Evolutionary conservation across 345 rosid species (phyloP).

Genomic region (Hirschfeldia incana): DNA sequence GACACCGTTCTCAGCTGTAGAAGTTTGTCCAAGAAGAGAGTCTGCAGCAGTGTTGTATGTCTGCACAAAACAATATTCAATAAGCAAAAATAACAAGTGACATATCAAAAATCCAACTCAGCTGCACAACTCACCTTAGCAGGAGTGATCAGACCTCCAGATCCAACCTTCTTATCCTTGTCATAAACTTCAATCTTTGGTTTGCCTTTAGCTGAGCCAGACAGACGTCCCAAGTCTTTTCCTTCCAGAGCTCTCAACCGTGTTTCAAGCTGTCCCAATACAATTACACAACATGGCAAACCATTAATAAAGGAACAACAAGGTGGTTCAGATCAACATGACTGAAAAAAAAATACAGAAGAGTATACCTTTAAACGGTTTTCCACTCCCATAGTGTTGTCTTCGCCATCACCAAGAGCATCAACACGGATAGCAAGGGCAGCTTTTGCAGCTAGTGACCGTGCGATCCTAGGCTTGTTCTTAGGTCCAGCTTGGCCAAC

Average conservation of each 20-base stretch:
- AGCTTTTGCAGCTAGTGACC: slow-evolving; percentile 88
- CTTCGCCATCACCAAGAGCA: slow-evolving; percentile 84
- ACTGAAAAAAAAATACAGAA: background rate
- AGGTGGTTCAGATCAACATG: background rate
- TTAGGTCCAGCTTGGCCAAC: slow-evolving; percentile 90
- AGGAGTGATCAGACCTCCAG: slow-evolving; percentile 69
- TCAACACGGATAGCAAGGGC: slow-evolving; percentile 75
- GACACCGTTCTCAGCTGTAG: slow-evolving; percentile 4
- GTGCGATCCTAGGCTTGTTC: slow-evolving; percentile 76
- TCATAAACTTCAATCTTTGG: slow-evolving; percentile 88
- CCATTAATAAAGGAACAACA: background rate
- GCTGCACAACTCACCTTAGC: slow-evolving; percentile 59
- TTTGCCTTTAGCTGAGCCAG: slow-evolving; percentile 89
- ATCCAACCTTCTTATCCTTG: slow-evolving; percentile 74
- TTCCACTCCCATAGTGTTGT: slow-evolving; percentile 79
- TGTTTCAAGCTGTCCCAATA: slow-evolving; percentile 62
- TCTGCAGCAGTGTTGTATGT: slow-evolving; percentile 79
- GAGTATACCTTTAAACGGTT: slow-evolving; percentile 66
- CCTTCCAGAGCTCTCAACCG: slow-evolving; percentile 81
- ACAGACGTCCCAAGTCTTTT: slow-evolving; percentile 64
- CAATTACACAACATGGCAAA: background rate
- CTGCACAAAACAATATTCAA: slow-evolving; percentile 41
- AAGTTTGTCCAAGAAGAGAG: slow-evolving; percentile 54
- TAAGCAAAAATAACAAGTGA: no score
- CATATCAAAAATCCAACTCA: no score